Evolutionary conservation across 1,284 basidiomycete species (phyloP).

Genomic region (Bjerkandera adusta): DNA sequence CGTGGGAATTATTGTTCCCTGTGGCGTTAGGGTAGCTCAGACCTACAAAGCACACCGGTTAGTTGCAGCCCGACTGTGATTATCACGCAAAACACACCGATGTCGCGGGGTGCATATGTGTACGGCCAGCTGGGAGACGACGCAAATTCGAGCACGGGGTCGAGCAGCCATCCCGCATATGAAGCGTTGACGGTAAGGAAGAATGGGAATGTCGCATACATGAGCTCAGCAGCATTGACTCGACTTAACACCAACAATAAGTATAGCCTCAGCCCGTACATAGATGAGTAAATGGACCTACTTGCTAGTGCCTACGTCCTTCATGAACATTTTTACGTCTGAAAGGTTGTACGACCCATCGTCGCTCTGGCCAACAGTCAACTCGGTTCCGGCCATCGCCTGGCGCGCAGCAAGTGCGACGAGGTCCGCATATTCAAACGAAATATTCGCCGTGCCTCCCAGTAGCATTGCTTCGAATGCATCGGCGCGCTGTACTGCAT

Average conservation of each 20-base stretch:
- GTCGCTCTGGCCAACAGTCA: slow-evolving; percentile 30
- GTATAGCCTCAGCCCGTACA: slow-evolving; percentile 21
- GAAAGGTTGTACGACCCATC: slow-evolving; percentile 32
- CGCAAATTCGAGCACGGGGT: slow-evolving; percentile 42
- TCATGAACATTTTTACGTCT: slow-evolving; percentile 50
- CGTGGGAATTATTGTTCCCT: slow-evolving; percentile 21
- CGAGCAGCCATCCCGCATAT: slow-evolving; percentile 36
- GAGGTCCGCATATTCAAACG: slow-evolving; percentile 37
- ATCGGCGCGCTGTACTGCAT: slow-evolving; percentile 20
- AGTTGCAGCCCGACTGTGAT: slow-evolving; percentile 17
- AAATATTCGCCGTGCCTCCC: slow-evolving; percentile 20
- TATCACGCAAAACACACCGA: slow-evolving; percentile 30
- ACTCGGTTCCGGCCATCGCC: slow-evolving; percentile 38
- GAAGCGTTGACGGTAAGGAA: slow-evolving; percentile 43
- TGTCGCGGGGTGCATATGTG: slow-evolving; percentile 35
- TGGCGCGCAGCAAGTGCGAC: slow-evolving; percentile 41
- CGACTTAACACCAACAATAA: slow-evolving; percentile 15
- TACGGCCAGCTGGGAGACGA: slow-evolving; percentile 25
- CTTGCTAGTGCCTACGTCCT: slow-evolving; percentile 22
- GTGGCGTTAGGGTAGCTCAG: slow-evolving; percentile 26
- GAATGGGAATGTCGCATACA: slow-evolving; percentile 44
- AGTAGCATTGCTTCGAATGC: slow-evolving; percentile 26
- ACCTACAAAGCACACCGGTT: too few species aligned
- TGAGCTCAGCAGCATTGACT: slow-evolving; percentile 44
- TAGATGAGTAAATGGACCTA: slow-evolving; percentile 15